phyloP scores from a whole-genome alignment of 1,139 yeast genomes.

The Diutina rugosa region DNA sequence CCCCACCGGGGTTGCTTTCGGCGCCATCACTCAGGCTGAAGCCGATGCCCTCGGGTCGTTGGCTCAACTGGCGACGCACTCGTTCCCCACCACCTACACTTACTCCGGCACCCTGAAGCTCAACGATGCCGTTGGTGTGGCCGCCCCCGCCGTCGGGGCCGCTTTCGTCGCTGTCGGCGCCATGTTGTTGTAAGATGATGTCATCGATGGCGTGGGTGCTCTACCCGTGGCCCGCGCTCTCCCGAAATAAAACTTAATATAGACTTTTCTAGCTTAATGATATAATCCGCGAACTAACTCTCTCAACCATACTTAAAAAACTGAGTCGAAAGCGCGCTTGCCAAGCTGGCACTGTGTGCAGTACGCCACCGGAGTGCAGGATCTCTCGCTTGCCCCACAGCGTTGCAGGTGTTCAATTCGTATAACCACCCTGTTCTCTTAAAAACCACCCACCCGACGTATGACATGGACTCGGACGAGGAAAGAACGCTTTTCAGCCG shows the following conservation, averaged over 20 bases:
- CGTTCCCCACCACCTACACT: background rate
- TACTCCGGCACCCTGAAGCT: background rate
- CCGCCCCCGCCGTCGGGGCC: background rate
- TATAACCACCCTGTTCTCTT: background rate
- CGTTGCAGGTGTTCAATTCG: background rate
- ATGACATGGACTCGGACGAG: constrained; percentile 2
- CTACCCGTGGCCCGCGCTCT: no score
- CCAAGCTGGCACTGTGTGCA: background rate
- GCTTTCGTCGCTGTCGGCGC: background rate
- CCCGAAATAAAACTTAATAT: no score
- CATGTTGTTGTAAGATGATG: background rate
- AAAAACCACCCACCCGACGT: background rate
- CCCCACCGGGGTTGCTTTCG: background rate
- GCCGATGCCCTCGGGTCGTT: constrained; percentile 1
- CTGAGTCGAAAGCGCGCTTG: no score
- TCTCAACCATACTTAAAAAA: no score
- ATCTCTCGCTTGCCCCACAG: background rate
- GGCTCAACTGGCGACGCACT: background rate
- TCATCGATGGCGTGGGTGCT: background rate
- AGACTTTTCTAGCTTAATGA: no score
- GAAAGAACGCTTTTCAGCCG: background rate
- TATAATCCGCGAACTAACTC: no score
- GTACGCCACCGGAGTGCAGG: background rate
- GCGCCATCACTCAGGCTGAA: constrained; percentile 1
- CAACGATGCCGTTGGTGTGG: background rate